These are phyloP conservation scores for Graphilbum ipis-grandicollis DNA, from an alignment of 2,329 filamentous ascomycete genomes.

Conservation along the genomic window DNA sequence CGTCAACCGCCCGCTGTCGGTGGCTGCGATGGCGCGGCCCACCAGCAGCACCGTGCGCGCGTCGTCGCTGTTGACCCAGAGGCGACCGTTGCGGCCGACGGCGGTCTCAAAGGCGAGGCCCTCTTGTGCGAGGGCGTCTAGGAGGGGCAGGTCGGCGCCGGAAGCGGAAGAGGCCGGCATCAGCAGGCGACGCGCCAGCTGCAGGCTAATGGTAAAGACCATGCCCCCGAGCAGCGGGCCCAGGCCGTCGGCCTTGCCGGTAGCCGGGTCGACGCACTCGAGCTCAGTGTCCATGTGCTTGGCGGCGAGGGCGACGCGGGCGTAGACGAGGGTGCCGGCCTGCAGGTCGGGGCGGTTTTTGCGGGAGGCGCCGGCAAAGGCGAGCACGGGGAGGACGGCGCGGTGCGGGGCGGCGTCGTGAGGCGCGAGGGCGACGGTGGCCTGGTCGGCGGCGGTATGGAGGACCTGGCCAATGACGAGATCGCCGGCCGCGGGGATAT, in stretches of 20 bases:
- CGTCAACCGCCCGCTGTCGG: constrained; percentile 50
- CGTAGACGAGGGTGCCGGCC: constrained; percentile 70
- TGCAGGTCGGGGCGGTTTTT: constrained; percentile 73
- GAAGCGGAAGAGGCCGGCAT: constrained; percentile 45
- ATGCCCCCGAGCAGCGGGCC: constrained; percentile 71
- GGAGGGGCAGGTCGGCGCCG: constrained; percentile 49
- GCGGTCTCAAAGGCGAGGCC: constrained; percentile 86
- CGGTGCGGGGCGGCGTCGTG: constrained; percentile 29
- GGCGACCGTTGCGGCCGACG: constrained; percentile 76
- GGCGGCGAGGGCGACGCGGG: constrained; percentile 60
- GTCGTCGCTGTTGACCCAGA: constrained; percentile 77
- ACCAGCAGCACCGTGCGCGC: constrained; percentile 51
- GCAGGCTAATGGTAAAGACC: constrained; percentile 64
- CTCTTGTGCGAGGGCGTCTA: constrained; percentile 61
- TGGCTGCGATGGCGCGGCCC: constrained; percentile 58
- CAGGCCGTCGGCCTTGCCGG: constrained; percentile 75
- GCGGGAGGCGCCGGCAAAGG: constrained; percentile 86
- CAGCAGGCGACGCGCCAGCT: constrained; percentile 67
- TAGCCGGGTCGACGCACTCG: constrained; percentile 72
- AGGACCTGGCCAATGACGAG: constrained; percentile 77
- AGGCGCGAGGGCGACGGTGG: constrained; percentile 59
- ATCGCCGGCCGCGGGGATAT: constrained; percentile 64
- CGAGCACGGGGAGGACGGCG: constrained; percentile 65
- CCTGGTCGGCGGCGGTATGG: constrained; percentile 58
- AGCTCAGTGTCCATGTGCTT: constrained; percentile 79